A percentile compares a stretch with the other conserved stretches of the same genome.
phyloP scores from a whole-genome alignment of 768 basidiomycete species.

The Phanerodontia chrysosporium region DNA sequence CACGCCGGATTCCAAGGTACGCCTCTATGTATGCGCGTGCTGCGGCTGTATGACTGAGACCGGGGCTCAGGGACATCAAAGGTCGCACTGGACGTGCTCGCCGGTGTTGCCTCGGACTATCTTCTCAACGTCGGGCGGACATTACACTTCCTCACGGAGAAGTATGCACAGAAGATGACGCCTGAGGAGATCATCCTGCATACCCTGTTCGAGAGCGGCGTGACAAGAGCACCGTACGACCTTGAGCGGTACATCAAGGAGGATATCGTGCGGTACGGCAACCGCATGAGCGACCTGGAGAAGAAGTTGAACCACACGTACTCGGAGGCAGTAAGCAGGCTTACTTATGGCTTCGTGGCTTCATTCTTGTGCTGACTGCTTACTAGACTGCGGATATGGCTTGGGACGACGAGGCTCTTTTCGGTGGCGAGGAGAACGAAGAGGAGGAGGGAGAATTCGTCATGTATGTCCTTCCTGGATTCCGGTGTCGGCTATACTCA shows the following conservation, averaged over 20 bases:
- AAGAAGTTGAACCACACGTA: slow-evolving; percentile 84
- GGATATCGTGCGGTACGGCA: slow-evolving; percentile 80
- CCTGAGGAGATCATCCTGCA: slow-evolving; percentile 94
- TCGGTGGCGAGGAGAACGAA: slow-evolving; percentile 49
- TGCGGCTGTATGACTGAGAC: not conserved
- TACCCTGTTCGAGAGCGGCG: slow-evolving; percentile 86
- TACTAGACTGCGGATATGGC: slow-evolving; percentile 42
- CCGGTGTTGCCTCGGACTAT: slow-evolving; percentile 76
- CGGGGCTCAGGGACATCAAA: slow-evolving; percentile 80
- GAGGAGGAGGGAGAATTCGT: slow-evolving; percentile 64
- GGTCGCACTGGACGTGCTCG: slow-evolving; percentile 70
- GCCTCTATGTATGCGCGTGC: slow-evolving; percentile 20
- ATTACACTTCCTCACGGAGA: slow-evolving; percentile 77
- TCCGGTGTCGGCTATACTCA: slow-evolving; percentile 1
- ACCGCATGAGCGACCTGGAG: slow-evolving; percentile 72
- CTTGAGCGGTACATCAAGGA: slow-evolving; percentile 87
- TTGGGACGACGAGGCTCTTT: slow-evolving; percentile 59
- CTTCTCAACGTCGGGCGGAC: slow-evolving; percentile 83
- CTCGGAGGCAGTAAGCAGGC: slow-evolving; percentile 78
- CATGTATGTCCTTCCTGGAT: slow-evolving; percentile 41
- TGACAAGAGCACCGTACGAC: slow-evolving; percentile 60
- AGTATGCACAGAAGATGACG: slow-evolving; percentile 75
- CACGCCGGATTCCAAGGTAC: slow-evolving; percentile 90
- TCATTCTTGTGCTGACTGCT: too few species aligned
- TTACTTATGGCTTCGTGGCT: too few species aligned